Conservation (phyloP, 2,329 filamentous ascomycete species). For the Thelonectria rubi region DNA sequence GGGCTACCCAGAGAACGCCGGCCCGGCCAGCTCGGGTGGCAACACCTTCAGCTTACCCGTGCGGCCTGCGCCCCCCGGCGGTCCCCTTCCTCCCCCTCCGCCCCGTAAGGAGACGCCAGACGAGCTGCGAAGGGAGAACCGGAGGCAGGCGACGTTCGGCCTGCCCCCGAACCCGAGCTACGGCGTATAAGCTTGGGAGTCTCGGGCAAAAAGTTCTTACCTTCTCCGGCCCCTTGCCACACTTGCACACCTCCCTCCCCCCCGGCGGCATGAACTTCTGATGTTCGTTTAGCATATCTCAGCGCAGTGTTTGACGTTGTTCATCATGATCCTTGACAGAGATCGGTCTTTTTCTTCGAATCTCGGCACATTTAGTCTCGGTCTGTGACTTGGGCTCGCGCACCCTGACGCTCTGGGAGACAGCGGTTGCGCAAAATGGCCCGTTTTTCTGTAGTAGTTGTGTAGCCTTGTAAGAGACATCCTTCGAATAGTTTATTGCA, state of each 20-base stretch:
- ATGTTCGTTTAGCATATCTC: slow-evolving; percentile 46
- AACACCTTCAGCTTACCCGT: slow-evolving; percentile 71
- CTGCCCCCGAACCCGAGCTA: slow-evolving; percentile 55
- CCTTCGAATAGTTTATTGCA: slow-evolving; percentile 31
- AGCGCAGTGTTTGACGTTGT: slow-evolving; percentile 45
- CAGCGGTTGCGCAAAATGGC: slow-evolving; percentile 26
- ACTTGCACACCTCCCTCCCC: slow-evolving; percentile 23
- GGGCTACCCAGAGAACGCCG: slow-evolving; percentile 50
- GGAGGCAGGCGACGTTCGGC: slow-evolving; percentile 64
- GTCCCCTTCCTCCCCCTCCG: slow-evolving; percentile 68
- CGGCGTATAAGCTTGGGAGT: slow-evolving; percentile 39
- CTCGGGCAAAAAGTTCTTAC: slow-evolving; percentile 28
- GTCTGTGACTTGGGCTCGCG: slow-evolving; percentile 23
- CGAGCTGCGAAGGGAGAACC: slow-evolving; percentile 60
- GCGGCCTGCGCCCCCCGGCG: slow-evolving; percentile 67
- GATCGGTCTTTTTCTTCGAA: slow-evolving; percentile 30
- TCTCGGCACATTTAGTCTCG: slow-evolving; percentile 36
- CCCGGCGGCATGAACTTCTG: slow-evolving; percentile 30
- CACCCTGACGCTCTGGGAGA: slow-evolving; percentile 28
- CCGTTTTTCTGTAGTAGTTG: slow-evolving; percentile 29
- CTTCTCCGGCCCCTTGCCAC: slow-evolving; percentile 28
- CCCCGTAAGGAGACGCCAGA: slow-evolving; percentile 65
- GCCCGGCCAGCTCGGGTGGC: slow-evolving; percentile 54
- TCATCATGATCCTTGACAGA: slow-evolving; percentile 36
- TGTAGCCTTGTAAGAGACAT: slow-evolving; percentile 33